These are phyloP conservation scores for Hura crepitans DNA, from an alignment of 441 rosid species.

Conservation along the genomic window DNA sequence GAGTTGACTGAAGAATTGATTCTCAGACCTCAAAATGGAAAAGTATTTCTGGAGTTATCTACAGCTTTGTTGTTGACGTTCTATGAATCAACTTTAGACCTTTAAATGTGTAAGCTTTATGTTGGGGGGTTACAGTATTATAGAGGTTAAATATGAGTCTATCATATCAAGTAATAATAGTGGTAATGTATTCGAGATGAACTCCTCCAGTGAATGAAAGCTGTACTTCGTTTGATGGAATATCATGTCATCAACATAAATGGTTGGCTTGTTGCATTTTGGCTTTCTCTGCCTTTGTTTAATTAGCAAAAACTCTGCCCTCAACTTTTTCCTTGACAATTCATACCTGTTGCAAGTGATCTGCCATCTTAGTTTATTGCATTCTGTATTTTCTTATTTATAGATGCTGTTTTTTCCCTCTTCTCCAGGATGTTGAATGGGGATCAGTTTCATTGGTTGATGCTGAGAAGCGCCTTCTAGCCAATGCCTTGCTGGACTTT, in stretches of 20 bases:
- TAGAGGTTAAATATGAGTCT: too few relatives aligned
- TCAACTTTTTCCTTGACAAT: neutral
- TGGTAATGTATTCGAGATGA: neutral
- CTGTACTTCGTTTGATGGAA: neutral
- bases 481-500: constrained; percentile 80
- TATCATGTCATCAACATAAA: neutral
- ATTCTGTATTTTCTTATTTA: neutral
- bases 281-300: neutral
- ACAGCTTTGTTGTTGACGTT: neutral
- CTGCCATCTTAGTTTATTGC: neutral
- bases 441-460: constrained; percentile 63
- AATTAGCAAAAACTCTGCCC: neutral
- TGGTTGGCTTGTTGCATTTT: neutral
- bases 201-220: neutral
- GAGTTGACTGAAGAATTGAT: neutral
- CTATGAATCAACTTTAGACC: neutral
- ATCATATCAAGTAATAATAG: too few relatives aligned
- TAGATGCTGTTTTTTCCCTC: neutral
- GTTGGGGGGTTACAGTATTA: neutral
- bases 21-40: neutral
- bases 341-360: neutral
- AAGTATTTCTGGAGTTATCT: neutral
- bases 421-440: constrained; percentile 68
- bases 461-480: constrained; percentile 86
- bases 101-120: neutral